Conservation (phyloP, 2,329 filamentous ascomycete species). For the Xylaria sp. region DNA sequence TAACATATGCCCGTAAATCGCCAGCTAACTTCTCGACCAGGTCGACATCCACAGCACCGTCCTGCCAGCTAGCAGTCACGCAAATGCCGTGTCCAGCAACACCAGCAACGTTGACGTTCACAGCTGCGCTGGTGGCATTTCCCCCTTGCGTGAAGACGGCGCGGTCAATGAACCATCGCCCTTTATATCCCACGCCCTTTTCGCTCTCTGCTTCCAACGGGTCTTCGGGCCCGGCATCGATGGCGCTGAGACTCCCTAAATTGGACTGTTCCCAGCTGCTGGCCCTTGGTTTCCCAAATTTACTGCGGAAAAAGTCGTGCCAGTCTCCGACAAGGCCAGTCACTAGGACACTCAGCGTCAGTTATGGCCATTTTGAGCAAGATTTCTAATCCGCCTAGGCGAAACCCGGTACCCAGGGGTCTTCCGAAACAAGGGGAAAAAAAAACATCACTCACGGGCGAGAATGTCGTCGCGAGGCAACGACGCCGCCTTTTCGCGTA, state of each 20-base stretch:
- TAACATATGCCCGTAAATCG: constrained; percentile 45
- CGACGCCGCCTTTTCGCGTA: constrained; percentile 42
- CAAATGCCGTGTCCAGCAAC: constrained; percentile 48
- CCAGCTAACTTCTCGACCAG: constrained; percentile 46
- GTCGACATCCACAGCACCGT: constrained; percentile 47
- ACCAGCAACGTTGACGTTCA: constrained; percentile 55
- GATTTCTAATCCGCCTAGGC: too few relatives aligned
- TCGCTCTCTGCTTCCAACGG: background rate
- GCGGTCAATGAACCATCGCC: constrained; percentile 48
- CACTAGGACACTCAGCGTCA: too few relatives aligned
- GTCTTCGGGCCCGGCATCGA: constrained; percentile 34
- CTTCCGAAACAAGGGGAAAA: too few relatives aligned
- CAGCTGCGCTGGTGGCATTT: constrained; percentile 48
- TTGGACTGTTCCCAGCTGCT: constrained; percentile 60
- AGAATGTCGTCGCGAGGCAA: constrained; percentile 52
- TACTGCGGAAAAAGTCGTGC: constrained; percentile 46
- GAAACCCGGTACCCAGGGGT: too few relatives aligned
- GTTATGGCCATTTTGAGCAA: too few relatives aligned
- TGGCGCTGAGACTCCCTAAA: constrained; percentile 46
- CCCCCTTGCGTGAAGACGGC: constrained; percentile 57
- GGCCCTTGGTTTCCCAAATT: constrained; percentile 50
- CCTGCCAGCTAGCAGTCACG: constrained; percentile 55
- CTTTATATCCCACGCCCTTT: background rate
- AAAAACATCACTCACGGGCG: too few relatives aligned
- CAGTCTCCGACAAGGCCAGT: constrained; percentile 52